A percentile compares a stretch with the other conserved stretches of the same genome.
phyloP scores from a whole-genome alignment of 2,329 filamentous ascomycete genomes.

The Penicillium paneum region DNA sequence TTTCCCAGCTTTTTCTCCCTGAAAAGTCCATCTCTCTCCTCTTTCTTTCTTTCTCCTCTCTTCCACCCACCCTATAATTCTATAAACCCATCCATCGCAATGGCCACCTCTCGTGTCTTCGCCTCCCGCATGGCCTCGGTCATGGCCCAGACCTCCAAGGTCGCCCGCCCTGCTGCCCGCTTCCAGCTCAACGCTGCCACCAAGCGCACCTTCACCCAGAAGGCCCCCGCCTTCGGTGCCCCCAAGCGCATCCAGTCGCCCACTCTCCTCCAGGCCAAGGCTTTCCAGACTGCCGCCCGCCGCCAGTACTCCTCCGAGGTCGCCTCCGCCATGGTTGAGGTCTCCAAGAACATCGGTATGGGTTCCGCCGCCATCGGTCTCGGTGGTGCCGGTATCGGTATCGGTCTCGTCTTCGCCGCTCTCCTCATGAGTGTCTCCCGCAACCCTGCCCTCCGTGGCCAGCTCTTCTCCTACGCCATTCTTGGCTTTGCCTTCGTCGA shows the following conservation, averaged over 20 bases:
- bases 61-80: constrained; percentile 20
- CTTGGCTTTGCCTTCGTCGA: constrained; percentile 93
- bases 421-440: constrained; percentile 86
- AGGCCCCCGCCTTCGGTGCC: constrained; percentile 57
- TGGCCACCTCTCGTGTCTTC: constrained; percentile 74
- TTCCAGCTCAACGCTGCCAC: constrained; percentile 61
- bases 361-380: constrained; percentile 87
- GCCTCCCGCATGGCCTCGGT: constrained; percentile 69
- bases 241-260: constrained; percentile 70
- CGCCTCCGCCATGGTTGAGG: constrained; percentile 78
- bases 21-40: constrained; percentile 31
- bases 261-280: constrained; percentile 64
- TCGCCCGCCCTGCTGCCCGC: constrained; percentile 71
- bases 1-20: constrained; percentile 38
- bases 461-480: constrained; percentile 96
- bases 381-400: constrained; percentile 90
- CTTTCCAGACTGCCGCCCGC: constrained; percentile 57
- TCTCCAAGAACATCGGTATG: constrained; percentile 89
- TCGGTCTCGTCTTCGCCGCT: constrained; percentile 88
- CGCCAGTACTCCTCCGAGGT: constrained; percentile 86
- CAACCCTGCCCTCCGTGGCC: constrained; percentile 90
- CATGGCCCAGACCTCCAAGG: constrained; percentile 69
- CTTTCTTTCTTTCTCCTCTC: constrained; percentile 25
- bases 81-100: constrained; percentile 58
- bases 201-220: constrained; percentile 64